Evolutionary conservation across 1,139 yeast species (phyloP).

Genomic region (Nadsonia starkeyi-henricii): DNA sequence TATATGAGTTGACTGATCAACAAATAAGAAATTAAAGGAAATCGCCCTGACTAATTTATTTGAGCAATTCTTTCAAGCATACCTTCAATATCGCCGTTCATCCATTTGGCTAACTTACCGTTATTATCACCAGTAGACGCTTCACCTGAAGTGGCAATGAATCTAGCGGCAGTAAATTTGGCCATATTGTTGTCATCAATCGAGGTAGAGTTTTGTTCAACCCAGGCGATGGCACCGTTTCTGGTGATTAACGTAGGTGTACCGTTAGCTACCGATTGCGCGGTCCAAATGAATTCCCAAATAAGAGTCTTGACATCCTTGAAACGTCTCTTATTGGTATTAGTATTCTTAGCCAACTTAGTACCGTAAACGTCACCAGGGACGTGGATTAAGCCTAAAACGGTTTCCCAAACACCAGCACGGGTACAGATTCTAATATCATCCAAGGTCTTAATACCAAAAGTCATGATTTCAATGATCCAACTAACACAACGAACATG

Average conservation of each 20-base stretch:
- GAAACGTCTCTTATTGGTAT: background rate
- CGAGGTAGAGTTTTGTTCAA: background rate
- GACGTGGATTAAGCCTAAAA: background rate
- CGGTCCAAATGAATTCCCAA: background rate
- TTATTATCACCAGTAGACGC: background rate
- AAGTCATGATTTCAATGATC: background rate
- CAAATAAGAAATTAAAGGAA: too few species aligned
- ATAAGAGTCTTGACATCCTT: background rate
- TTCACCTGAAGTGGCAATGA: background rate
- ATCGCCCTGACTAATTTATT: background rate
- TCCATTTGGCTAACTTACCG: background rate
- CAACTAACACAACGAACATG: background rate
- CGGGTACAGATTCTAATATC: background rate
- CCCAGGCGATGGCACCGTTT: background rate
- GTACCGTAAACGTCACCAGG: background rate
- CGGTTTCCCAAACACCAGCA: background rate
- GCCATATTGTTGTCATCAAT: background rate
- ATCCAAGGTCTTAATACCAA: background rate
- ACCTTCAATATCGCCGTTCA: background rate
- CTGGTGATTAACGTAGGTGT: background rate
- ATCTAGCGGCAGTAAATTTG: background rate
- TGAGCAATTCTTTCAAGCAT: background rate
- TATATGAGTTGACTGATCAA: too few species aligned
- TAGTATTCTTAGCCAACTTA: background rate
- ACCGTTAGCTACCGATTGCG: background rate